Conservation (phyloP, 2,329 filamentous ascomycete species). For the Daldinia sp. region DNA sequence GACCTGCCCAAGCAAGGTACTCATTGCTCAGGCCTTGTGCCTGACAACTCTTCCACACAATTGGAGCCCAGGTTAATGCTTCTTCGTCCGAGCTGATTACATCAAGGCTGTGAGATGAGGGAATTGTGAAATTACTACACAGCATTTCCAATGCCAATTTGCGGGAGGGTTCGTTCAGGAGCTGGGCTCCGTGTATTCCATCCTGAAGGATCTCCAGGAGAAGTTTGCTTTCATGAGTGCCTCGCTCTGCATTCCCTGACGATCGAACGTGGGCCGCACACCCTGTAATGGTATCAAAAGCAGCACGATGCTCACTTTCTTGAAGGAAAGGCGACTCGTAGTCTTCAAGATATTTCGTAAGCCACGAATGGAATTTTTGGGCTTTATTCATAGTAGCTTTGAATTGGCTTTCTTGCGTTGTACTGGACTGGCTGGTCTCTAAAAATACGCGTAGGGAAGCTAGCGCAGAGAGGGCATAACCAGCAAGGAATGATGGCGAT, state of each 20-base stretch:
- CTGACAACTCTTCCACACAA: constrained; percentile 82
- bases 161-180: constrained; percentile 78
- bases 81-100: constrained; percentile 75
- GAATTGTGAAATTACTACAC: constrained; percentile 78
- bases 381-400: constrained; percentile 81
- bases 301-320: constrained; percentile 61
- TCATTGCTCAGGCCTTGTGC: constrained; percentile 71
- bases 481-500: constrained; percentile 81
- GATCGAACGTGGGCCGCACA: constrained; percentile 76
- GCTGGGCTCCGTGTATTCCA: constrained; percentile 67
- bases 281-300: constrained; percentile 75
- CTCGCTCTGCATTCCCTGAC: constrained; percentile 76
- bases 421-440: constrained; percentile 79
- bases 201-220: constrained; percentile 85
- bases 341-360: constrained; percentile 74
- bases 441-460: constrained; percentile 83
- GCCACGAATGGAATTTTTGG: constrained; percentile 81
- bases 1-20: constrained; percentile 87
- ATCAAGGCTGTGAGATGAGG: constrained; percentile 70
- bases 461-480: constrained; percentile 82
- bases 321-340: constrained; percentile 69
- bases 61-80: constrained; percentile 71
- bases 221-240: constrained; percentile 81
- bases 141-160: constrained; percentile 78
- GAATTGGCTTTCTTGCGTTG: constrained; percentile 87